These are phyloP conservation scores for Dioszegia hungarica DNA, from an alignment of 768 basidiomycete genomes.

Conservation along the genomic window DNA sequence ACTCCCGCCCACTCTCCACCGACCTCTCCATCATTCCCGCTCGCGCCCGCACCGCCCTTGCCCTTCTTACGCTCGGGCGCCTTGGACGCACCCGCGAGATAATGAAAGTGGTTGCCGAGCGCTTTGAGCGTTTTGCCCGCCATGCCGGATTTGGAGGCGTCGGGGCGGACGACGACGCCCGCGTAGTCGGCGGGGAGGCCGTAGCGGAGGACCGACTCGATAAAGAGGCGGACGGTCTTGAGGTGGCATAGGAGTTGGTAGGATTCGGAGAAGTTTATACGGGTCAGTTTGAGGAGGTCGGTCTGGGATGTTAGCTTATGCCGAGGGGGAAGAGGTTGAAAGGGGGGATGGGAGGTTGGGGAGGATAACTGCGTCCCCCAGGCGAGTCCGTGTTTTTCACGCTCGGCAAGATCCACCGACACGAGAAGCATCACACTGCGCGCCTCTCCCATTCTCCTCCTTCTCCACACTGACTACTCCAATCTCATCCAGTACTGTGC, in stretches of 20 bases:
- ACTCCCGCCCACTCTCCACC: slow-evolving; percentile 85
- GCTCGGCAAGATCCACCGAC: too few relatives aligned
- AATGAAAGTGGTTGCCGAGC: slow-evolving; percentile 72
- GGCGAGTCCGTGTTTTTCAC: too few relatives aligned
- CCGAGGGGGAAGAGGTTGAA: background rate
- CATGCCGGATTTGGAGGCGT: slow-evolving; percentile 58
- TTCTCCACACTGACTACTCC: too few relatives aligned
- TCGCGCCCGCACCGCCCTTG: slow-evolving; percentile 45
- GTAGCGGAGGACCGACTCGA: slow-evolving; percentile 92
- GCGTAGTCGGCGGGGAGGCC: slow-evolving; percentile 88
- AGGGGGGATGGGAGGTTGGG: too few relatives aligned
- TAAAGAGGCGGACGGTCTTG: slow-evolving; percentile 83
- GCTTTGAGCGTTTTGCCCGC: slow-evolving; percentile 70
- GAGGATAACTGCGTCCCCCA: too few relatives aligned
- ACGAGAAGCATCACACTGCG: too few relatives aligned
- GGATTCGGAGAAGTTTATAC: slow-evolving; percentile 95
- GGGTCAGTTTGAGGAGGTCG: slow-evolving; percentile 78
- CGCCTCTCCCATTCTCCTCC: too few relatives aligned
- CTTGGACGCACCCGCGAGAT: slow-evolving; percentile 69
- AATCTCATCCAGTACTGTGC: too few relatives aligned
- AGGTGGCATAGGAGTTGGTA: slow-evolving; percentile 91
- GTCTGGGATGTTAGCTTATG: slow-evolving; percentile 56
- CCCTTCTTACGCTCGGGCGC: slow-evolving; percentile 10
- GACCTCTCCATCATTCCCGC: slow-evolving; percentile 58
- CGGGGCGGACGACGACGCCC: slow-evolving; percentile 73